phyloP scores from a whole-genome alignment of 495 filamentous ascomycete species.

The Paragyromitra xinjiangensis region DNA sequence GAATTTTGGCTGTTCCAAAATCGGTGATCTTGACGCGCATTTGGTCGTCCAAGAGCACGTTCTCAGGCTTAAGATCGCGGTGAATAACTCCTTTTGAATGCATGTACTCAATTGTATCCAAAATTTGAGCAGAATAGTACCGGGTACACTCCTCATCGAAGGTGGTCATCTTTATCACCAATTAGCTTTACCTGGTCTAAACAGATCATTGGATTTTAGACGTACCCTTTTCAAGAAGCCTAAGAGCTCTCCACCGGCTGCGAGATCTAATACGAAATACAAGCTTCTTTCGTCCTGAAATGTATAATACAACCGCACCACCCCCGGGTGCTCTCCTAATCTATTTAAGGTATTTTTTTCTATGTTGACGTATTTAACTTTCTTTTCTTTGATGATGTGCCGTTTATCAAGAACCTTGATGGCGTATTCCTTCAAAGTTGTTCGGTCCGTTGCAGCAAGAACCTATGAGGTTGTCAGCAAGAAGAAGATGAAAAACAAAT shows the following conservation, averaged over 20 bases:
- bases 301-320: slow-evolving; percentile 97
- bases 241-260: slow-evolving; percentile 89
- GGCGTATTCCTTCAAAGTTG: slow-evolving; percentile 94
- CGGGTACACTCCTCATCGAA: slow-evolving; percentile 96
- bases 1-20: slow-evolving; percentile 95
- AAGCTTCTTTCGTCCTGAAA: slow-evolving; percentile 96
- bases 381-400: slow-evolving; percentile 99
- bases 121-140: slow-evolving; percentile 95
- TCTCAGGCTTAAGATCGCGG: slow-evolving; percentile 96
- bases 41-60: slow-evolving; percentile 90
- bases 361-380: slow-evolving; percentile 99
- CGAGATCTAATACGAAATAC: slow-evolving; percentile 96
- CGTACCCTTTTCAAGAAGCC: slow-evolving; percentile 81
- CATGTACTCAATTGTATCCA: slow-evolving; percentile 98
- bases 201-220: slow-evolving; percentile 13
- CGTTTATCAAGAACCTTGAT: slow-evolving; percentile 99
- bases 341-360: slow-evolving; percentile 98
- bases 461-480: slow-evolving; percentile 51
- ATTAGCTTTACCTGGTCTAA: slow-evolving; percentile 30
- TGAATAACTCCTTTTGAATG: slow-evolving; percentile 96
- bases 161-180: slow-evolving; percentile 70
- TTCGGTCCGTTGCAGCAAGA: slow-evolving; percentile 90
- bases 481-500: slow-evolving; percentile 7
- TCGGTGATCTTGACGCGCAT: slow-evolving; percentile 99
- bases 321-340: slow-evolving; percentile 93